A percentile compares a stretch with the other conserved stretches of the same genome.
phyloP scores from a whole-genome alignment of 2,329 filamentous ascomycete genomes.

The Teratosphaeria zuluensis region DNA sequence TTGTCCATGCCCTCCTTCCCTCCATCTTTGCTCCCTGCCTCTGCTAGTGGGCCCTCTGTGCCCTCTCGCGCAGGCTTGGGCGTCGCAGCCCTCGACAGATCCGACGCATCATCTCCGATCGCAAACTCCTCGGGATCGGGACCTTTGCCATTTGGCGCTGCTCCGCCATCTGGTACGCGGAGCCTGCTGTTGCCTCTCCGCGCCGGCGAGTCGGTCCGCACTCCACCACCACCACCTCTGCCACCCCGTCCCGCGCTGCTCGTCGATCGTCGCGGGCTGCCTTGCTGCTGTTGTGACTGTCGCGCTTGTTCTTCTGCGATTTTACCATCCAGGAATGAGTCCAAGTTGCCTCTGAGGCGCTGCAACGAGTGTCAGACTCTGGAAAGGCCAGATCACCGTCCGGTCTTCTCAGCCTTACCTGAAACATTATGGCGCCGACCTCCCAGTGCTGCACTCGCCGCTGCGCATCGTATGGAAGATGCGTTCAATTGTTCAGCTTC shows the following conservation, averaged over 20 bases:
- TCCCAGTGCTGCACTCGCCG: neutral
- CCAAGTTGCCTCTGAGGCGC: conserved; percentile 27
- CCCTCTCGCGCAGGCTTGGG: conserved; percentile 41
- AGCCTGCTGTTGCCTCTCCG: conserved; percentile 15
- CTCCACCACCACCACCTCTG: conserved; percentile 32
- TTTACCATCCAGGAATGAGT: conserved; percentile 39
- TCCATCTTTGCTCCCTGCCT: conserved; percentile 19
- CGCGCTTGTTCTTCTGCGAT: conserved; percentile 89
- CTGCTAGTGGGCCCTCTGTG: conserved; percentile 18
- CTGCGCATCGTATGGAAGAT: conserved; percentile 2
- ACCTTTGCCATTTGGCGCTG: conserved; percentile 26
- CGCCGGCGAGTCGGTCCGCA: conserved; percentile 22
- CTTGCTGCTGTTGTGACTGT: conserved; percentile 42
- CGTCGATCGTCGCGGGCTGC: conserved; percentile 31
- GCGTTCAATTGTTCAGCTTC: neutral
- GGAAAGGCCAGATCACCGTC: neutral
- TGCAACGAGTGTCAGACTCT: conserved; percentile 8
- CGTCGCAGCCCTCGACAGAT: conserved; percentile 50
- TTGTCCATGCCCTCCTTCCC: conserved; percentile 16
- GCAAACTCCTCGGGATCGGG: conserved; percentile 83
- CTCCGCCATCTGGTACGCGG: conserved; percentile 15
- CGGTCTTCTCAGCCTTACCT: conserved; percentile 3
- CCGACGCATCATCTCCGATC: conserved; percentile 69
- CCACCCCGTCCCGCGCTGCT: conserved; percentile 23
- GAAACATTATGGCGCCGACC: conserved; percentile 16